A percentile compares a stretch with the other conserved stretches of the same genome.
Evolutionary conservation across 2,329 filamentous ascomycete genomes (phyloP).

Genomic region (Botrytis porri): DNA sequence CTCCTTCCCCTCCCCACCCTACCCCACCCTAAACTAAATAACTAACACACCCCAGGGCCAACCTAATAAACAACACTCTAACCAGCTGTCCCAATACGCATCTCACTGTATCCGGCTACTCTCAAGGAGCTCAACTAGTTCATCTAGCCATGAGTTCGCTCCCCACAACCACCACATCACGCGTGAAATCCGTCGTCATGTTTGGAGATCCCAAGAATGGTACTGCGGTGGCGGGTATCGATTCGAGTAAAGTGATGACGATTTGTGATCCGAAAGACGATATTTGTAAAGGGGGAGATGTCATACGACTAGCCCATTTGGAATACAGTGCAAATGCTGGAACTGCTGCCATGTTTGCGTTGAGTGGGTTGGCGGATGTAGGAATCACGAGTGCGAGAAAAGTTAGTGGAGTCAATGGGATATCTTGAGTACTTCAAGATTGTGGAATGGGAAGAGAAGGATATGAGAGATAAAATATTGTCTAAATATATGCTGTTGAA

Average conservation of each 20-base stretch:
- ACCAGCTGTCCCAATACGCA: slow-evolving; percentile 27
- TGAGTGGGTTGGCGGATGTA: slow-evolving; percentile 26
- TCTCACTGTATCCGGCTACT: slow-evolving; percentile 33
- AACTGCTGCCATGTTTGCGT: slow-evolving; percentile 31
- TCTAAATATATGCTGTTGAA: not conserved
- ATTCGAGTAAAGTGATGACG: slow-evolving; percentile 28
- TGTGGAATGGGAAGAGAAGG: not conserved
- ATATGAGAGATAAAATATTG: not conserved
- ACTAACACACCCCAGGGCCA: slow-evolving; percentile 23
- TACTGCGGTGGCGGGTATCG: slow-evolving; percentile 27
- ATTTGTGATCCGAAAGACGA: slow-evolving; percentile 30
- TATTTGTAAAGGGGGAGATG: slow-evolving; percentile 30
- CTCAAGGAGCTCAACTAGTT: slow-evolving; percentile 34
- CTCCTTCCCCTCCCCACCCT: not conserved
- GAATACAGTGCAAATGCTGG: slow-evolving; percentile 30
- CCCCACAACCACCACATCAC: slow-evolving; percentile 21
- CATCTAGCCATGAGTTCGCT: slow-evolving; percentile 28
- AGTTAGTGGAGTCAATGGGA: slow-evolving; percentile 11
- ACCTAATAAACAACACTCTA: slow-evolving; percentile 28
- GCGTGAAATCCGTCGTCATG: slow-evolving; percentile 29
- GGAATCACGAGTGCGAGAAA: slow-evolving; percentile 32
- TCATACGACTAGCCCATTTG: slow-evolving; percentile 26
- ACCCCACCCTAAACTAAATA: no score
- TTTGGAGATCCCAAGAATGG: slow-evolving; percentile 36
- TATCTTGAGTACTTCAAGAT: not conserved